Base-by-base conservation (phyloP, 129 eudicot species). In the Daucus carota region DNA sequence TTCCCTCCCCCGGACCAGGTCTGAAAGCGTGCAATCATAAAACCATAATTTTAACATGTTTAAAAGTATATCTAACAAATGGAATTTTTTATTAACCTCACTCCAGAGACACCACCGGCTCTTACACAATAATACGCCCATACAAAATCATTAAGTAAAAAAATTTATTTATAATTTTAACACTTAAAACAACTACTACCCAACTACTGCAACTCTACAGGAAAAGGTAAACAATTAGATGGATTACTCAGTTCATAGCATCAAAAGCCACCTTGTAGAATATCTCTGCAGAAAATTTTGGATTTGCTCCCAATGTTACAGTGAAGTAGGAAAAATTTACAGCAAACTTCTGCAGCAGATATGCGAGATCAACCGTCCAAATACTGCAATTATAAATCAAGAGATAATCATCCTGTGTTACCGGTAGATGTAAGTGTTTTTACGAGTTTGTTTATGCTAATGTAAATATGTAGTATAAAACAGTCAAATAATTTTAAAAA, bases 331-430 rank as follows among this genome's bases (percentile, higher is more conserved):
- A 86, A 80, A 95, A 95, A 45, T 79, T 85, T 81, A 95, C 81
- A 32, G 92, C 86, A 82, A 87, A 92, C 75, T 87, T 95, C 85
- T 87, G 92, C 88, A 95, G 81, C 54, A 95, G 80, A 83, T 95
- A 95, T 73, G 97, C 99, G 76, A 95, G 88, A 88, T 95, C 99
- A 57, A 92, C 99, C 1, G 99, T 95, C 99, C 99, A 95, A 70
- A 95, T 88, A 84, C 99, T 95, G 89, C 88, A 87, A 83, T 81
- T 24, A 73, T 32, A 59, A 66, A 36, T 38, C 72, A 83, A 16
- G 38, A n/a, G 46, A 72, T 72, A 72, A 26, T 36, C 8, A 40
- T 26, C 47, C 11, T 28, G 13, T n/a, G 57, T 26, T 72, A 72
- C 9, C 24, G 28, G 26, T 7, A 72, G 6, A 43, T 33, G 43